Conservation (phyloP, 1,139 yeast genomes). For the Candida glucosophila region DNA sequence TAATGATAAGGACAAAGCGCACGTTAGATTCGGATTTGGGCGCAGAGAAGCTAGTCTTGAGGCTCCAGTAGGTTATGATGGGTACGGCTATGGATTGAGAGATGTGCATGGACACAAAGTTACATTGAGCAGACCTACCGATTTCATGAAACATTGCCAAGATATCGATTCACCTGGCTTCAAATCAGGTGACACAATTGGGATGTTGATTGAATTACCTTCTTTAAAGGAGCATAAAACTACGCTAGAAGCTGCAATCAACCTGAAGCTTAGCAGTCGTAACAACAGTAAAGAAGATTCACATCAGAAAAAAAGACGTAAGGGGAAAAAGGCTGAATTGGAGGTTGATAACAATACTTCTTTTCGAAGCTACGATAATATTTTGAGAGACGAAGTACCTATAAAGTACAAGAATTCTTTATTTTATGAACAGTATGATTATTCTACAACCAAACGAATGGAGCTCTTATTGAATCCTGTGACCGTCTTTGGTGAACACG, state of each 20-base stretch:
- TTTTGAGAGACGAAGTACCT: constrained; percentile 79
- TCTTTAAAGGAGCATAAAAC: constrained; percentile 30
- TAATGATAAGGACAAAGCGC: constrained; percentile 29
- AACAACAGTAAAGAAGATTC: constrained; percentile 6
- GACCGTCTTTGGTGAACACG: constrained; percentile 60
- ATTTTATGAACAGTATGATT: constrained; percentile 83
- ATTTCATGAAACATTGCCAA: constrained; percentile 28
- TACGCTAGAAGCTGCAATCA: constrained; percentile 14
- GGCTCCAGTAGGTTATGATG: constrained; percentile 94
- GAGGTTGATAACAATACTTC: constrained; percentile 12
- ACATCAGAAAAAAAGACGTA: constrained; percentile 9
- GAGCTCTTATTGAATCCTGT: constrained; percentile 70
- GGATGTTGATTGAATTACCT: constrained; percentile 72
- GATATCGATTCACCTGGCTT: constrained; percentile 31
- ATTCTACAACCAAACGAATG: constrained; percentile 67
- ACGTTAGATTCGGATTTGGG: constrained; percentile 76
- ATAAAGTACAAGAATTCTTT: constrained; percentile 71
- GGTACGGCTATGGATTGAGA: constrained; percentile 85
- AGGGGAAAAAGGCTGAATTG: constrained; percentile 5
- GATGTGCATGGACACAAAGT: constrained; percentile 75
- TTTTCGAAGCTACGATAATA: constrained; percentile 20
- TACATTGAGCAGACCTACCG: constrained; percentile 62
- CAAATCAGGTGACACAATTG: constrained; percentile 72
- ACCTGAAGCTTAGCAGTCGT: constrained; percentile 7
- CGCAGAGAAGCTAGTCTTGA: constrained; percentile 84